phyloP scores from a whole-genome alignment of 2,329 filamentous ascomycete genomes.

The Hypoxylon sp. region DNA sequence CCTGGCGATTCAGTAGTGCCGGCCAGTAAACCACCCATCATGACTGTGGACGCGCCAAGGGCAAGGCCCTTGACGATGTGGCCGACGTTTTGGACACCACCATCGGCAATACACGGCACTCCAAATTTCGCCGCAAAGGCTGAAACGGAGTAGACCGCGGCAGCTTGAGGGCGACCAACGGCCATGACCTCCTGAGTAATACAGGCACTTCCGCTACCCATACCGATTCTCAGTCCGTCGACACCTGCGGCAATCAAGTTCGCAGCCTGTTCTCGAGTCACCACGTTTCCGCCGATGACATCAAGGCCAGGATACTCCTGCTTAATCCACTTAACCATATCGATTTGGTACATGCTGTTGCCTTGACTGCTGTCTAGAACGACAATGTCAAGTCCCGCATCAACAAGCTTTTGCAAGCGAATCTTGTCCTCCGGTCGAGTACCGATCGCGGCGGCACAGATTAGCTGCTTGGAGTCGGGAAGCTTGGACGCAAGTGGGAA shows the following conservation, averaged over 20 bases:
- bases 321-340: constrained; percentile 98
- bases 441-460: constrained; percentile 94
- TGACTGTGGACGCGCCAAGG: constrained; percentile 93
- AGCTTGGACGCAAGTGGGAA: constrained; percentile 97
- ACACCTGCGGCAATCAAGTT: constrained; percentile 91
- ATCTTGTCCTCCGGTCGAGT: constrained; percentile 93
- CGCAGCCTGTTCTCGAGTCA: constrained; percentile 96
- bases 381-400: constrained; percentile 95
- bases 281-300: constrained; percentile 98
- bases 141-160: constrained; percentile 90
- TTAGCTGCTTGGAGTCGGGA: constrained; percentile 95
- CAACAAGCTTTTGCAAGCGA: constrained; percentile 87
- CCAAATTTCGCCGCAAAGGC: constrained; percentile 92
- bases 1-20: constrained; percentile 98
- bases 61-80: constrained; percentile 99
- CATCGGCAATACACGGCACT: constrained; percentile 97
- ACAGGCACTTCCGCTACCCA: constrained; percentile 98
- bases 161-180: constrained; percentile 94
- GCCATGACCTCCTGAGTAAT: constrained; percentile 99
- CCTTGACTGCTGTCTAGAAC: constrained; percentile 97
- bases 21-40: constrained; percentile 99
- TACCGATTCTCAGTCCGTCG: constrained; percentile 96
- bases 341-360: constrained; percentile 98
- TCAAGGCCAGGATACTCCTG: constrained; percentile 85
- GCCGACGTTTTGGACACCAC: constrained; percentile 97